A percentile compares a stretch with the other conserved stretches of the same genome.
phyloP scores from a whole-genome alignment of 192 early-diverging fungal genomes.

The Geranomyces variabilis region DNA sequence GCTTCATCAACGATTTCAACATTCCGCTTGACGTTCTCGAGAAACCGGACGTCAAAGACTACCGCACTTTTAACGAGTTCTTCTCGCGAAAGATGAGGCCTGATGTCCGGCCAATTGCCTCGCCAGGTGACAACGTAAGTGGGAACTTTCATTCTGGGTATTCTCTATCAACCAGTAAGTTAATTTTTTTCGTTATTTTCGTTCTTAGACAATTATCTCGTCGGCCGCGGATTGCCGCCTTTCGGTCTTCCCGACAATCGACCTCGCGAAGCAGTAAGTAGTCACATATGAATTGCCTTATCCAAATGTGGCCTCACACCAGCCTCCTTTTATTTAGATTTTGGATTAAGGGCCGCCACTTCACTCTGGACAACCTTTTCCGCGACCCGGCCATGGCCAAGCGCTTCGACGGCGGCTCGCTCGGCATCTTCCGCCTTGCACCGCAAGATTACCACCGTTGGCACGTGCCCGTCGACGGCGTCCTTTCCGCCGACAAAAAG shows the following conservation, averaged over 20 bases:
- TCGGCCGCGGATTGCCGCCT: slow-evolving; percentile 24
- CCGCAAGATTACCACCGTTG: slow-evolving; percentile 31
- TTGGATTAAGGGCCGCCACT: slow-evolving; percentile 21
- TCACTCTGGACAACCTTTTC: slow-evolving; percentile 6
- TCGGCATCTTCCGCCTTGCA: slow-evolving; percentile 25
- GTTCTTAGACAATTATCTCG: background rate
- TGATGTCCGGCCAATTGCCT: slow-evolving; percentile 13
- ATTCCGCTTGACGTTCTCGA: background rate
- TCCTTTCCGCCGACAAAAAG: slow-evolving; percentile 1
- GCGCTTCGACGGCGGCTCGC: slow-evolving; percentile 7
- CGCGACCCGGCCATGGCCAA: background rate
- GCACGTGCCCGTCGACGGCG: slow-evolving; percentile 15
- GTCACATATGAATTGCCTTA: background rate
- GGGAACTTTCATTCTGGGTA: background rate
- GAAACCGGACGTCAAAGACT: slow-evolving; percentile 7
- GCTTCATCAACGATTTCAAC: slow-evolving; percentile 33
- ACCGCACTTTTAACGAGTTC: slow-evolving; percentile 28
- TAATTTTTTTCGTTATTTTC: background rate
- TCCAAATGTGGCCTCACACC: too few relatives aligned
- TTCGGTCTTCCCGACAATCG: slow-evolving; percentile 11
- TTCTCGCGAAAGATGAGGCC: slow-evolving; percentile 22
- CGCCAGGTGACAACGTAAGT: background rate
- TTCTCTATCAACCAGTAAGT: too few relatives aligned
- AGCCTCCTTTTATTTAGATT: too few relatives aligned
- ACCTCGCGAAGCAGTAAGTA: slow-evolving; percentile 1